Conservation (phyloP, 768 basidiomycete genomes). For the Phanerochaete carnosa region DNA sequence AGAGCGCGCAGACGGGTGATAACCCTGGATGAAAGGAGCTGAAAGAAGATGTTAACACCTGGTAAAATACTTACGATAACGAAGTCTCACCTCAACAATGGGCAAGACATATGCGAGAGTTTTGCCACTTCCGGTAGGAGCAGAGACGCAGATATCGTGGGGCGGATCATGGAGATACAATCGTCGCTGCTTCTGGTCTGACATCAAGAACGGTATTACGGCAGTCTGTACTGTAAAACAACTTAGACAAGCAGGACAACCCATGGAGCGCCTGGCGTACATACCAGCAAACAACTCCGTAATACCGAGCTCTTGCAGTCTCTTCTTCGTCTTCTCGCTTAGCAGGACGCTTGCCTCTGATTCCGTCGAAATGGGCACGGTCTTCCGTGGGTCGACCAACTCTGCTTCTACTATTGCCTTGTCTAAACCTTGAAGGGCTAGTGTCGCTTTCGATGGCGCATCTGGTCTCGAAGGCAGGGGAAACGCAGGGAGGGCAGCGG, state of each 20-base stretch:
- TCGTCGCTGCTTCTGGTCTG: constrained; percentile 34
- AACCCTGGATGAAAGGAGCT: constrained; percentile 66
- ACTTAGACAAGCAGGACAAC: not conserved
- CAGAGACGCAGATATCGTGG: constrained; percentile 88
- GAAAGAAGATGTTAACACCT: not conserved
- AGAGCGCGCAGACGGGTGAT: constrained; percentile 86
- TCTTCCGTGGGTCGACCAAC: constrained; percentile 53
- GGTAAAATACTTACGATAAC: not conserved
- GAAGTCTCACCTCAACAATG: constrained; percentile 67
- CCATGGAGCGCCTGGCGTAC: constrained; percentile 18
- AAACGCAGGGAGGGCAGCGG: constrained; percentile 57
- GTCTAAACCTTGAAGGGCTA: constrained; percentile 79
- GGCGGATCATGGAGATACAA: constrained; percentile 65
- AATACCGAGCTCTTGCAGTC: constrained; percentile 77
- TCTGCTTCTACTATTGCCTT: constrained; percentile 67
- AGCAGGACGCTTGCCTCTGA: constrained; percentile 47
- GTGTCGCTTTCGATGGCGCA: constrained; percentile 65
- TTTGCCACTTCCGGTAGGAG: constrained; percentile 97
- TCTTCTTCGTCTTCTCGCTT: constrained; percentile 53
- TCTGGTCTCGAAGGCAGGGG: constrained; percentile 64
- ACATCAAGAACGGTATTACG: constrained; percentile 77
- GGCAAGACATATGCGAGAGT: constrained; percentile 96
- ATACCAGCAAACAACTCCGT: constrained; percentile 84
- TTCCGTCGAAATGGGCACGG: constrained; percentile 37
- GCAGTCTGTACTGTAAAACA: constrained; percentile 74